Percentiles rank a stretch among this genome's conserved stretches.
phyloP scores from a whole-genome alignment of 2,329 filamentous ascomycete genomes.

The Apiospora malaysiana region DNA sequence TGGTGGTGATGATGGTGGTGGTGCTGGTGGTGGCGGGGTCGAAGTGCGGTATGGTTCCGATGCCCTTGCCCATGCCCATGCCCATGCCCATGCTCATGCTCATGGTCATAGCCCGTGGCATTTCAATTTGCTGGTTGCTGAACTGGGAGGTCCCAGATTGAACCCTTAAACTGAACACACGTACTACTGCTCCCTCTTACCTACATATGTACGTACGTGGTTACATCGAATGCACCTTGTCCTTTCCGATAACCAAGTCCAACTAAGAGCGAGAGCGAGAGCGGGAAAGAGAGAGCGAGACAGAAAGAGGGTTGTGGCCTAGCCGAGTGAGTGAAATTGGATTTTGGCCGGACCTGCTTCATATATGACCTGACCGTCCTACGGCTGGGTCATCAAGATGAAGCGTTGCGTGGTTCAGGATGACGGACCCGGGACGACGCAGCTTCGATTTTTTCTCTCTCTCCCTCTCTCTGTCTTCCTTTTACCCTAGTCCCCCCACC shows the following conservation, averaged over 20 bases:
- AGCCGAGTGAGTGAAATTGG: conserved; percentile 4
- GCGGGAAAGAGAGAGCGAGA: too few relatives aligned
- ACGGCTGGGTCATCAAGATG: conserved; percentile 9
- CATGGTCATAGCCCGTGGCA: neutral
- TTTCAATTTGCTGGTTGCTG: neutral
- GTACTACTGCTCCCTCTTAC: neutral
- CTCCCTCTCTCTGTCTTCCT: neutral
- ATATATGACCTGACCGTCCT: conserved; percentile 18
- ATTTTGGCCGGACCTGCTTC: conserved; percentile 3
- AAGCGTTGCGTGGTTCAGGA: conserved; percentile 19
- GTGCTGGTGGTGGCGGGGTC: neutral
- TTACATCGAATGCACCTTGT: neutral
- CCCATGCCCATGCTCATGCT: too few relatives aligned
- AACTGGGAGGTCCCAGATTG: neutral
- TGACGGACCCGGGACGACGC: conserved; percentile 7
- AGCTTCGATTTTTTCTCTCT: neutral
- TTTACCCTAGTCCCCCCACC: neutral
- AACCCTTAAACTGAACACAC: neutral
- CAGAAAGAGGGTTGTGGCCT: neutral
- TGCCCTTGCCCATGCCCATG: neutral
- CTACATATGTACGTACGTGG: neutral
- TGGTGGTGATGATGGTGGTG: neutral
- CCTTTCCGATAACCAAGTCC: neutral
- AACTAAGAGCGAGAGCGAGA: neutral
- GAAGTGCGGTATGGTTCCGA: conserved; percentile 1